Conservation (phyloP, 768 basidiomycete species). For the Amanita fuliginea region DNA sequence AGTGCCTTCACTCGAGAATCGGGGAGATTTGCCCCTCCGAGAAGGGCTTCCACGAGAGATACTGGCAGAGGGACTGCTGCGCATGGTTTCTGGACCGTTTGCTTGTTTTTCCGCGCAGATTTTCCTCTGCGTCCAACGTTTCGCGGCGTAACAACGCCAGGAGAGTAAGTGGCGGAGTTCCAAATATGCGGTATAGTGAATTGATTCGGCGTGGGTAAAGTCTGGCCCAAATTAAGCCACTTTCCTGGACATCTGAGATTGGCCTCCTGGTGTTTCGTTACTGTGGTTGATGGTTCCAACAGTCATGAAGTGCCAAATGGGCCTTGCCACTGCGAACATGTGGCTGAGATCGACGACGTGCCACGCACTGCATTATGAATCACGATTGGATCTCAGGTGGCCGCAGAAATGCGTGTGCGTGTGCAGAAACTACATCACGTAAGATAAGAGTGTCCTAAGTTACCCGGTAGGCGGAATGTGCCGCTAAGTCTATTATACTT, state of each 20-base stretch:
- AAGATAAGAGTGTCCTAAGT: background rate
- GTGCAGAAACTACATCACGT: background rate
- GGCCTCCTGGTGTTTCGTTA: background rate
- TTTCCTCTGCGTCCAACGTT: conserved; percentile 26
- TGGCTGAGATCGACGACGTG: background rate
- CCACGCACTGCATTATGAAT: background rate
- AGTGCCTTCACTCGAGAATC: conserved; percentile 36
- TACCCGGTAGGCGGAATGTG: background rate
- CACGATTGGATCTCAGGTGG: background rate
- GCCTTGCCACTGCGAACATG: background rate
- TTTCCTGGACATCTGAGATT: conserved; percentile 4
- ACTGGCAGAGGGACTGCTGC: conserved; percentile 32
- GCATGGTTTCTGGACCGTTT: conserved; percentile 25
- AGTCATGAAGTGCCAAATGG: background rate
- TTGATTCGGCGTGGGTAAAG: conserved; percentile 36
- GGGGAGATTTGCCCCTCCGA: conserved; percentile 53
- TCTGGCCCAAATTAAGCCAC: conserved; percentile 9
- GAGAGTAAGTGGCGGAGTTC: conserved; percentile 36
- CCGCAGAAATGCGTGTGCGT: background rate
- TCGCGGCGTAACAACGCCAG: conserved; percentile 27
- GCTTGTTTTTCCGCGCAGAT: conserved; percentile 23
- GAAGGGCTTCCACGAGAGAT: conserved; percentile 49
- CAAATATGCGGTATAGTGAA: conserved; percentile 30
- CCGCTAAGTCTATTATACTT: background rate
- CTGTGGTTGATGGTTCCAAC: background rate